Base-by-base conservation (phyloP, 2,329 filamentous ascomycete species). In the Lasiodiplodia hormozganensis region DNA sequence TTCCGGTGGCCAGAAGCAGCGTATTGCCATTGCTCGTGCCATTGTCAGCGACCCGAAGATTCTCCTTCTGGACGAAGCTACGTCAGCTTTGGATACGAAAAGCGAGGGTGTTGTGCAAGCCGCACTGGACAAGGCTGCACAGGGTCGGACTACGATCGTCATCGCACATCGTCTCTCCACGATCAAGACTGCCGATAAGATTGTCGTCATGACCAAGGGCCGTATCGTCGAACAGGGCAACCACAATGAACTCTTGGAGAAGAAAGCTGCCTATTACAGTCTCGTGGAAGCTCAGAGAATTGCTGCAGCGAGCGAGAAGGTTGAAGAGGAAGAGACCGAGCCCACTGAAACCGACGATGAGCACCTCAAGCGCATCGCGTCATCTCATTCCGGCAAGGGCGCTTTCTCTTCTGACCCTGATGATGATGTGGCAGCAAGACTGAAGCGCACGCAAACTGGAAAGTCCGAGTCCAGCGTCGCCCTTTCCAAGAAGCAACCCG, bases 161-260 rank as follows among this genome's bases (percentile, higher is more conserved):
- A 97, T 97, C 79, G 94, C 94, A 60, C 94, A 97, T 81, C 90
- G 94, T 73, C 84, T 97, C 16, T 96, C 93, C 0, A 97, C 94
- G 12, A 97, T 97, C 82, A 93, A 89, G 79, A 89, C 93, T 72
- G 93, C 94, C 0, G 91, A 97, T 78, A 97, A 96, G 75, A 97
- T 97, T 73, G 92, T 97, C 14, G 93, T 97, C 73, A 93, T 97
- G 89, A 86, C 89, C 11, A 80, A 89, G 69, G 94, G 94, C 16
- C 82, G 85, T 18, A 95, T 97, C 69, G 84, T 96, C 21, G 94
- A 97, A 79, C 93, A 97, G 79, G 94, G 94, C 62, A 93, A 87
- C 0, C 94, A 97, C 77, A 88, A 94, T 70, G 85, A 90, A 14
- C 85, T 97, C 18, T 82, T 97, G 3, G 88, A 90, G 73, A 85